Evolutionary conservation across 2,329 filamentous ascomycete genomes (phyloP).

Genomic region (Didymella glomerata): DNA sequence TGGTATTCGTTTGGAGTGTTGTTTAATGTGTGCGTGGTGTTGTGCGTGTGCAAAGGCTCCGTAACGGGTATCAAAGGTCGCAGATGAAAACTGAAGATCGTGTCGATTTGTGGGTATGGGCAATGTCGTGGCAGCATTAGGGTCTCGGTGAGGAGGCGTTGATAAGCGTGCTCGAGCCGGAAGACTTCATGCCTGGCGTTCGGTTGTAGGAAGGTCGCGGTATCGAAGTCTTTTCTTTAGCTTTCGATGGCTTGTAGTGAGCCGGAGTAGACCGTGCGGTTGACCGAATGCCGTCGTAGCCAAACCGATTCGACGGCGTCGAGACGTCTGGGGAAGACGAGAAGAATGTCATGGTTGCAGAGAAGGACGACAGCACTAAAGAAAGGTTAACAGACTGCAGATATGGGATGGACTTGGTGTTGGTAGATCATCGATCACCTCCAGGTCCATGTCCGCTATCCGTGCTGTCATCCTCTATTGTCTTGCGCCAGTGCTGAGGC

Average conservation of each 20-base stretch:
- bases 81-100: constrained; percentile 33
- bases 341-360: constrained; percentile 25
- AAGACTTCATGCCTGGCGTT: constrained; percentile 33
- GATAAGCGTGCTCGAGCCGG: constrained; percentile 44
- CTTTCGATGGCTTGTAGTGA: not conserved
- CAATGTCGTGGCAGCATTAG: constrained; percentile 48
- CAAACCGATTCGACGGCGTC: constrained; percentile 4
- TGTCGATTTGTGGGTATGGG: constrained; percentile 23
- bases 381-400: constrained; percentile 36
- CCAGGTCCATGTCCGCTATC: constrained; percentile 43
- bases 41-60: constrained; percentile 23
- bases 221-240: constrained; percentile 10
- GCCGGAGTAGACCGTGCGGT: constrained; percentile 3
- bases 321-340: constrained; percentile 10
- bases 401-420: constrained; percentile 33
- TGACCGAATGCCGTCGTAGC: constrained; percentile 10
- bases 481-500: constrained; percentile 95
- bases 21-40: not conserved
- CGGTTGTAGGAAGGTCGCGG: constrained; percentile 31
- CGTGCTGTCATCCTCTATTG: constrained; percentile 81
- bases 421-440: constrained; percentile 47
- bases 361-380: constrained; percentile 37
- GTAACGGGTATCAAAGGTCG: constrained; percentile 39
- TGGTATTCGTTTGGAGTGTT: constrained; percentile 1
- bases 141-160: constrained; percentile 32